Evolutionary conservation across 2,329 filamentous ascomycete genomes (phyloP).

Genomic region (Rosellinia necatrix): DNA sequence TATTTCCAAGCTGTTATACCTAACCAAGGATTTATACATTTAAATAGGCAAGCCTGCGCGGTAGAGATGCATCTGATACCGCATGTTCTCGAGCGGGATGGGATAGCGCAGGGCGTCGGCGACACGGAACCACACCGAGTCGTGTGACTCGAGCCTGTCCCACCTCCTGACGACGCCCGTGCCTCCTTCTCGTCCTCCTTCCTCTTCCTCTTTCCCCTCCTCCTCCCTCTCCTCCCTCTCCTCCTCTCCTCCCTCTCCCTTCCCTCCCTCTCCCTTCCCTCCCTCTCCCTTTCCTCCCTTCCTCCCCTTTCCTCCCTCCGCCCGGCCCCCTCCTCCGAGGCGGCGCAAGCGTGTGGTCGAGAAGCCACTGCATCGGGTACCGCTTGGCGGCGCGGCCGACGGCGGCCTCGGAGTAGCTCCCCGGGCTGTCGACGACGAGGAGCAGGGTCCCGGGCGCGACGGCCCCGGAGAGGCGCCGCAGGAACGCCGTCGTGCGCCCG

Average conservation of each 20-base stretch:
- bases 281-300: conserved; percentile 45
- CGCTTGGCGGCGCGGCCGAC: conserved; percentile 65
- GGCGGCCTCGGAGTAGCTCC: conserved; percentile 84
- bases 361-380: conserved; percentile 93
- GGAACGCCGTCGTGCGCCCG: conserved; percentile 74
- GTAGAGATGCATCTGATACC: conserved; percentile 90
- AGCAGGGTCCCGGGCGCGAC: conserved; percentile 67
- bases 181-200: conserved; percentile 25
- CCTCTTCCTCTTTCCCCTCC: conserved; percentile 44
- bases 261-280: conserved; percentile 39
- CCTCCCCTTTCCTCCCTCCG: not conserved
- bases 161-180: conserved; percentile 58
- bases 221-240: conserved; percentile 25
- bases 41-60: conserved; percentile 35
- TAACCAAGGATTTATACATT: too few species aligned
- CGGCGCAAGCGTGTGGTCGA: conserved; percentile 76
- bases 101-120: conserved; percentile 72
- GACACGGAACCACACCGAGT: conserved; percentile 85
- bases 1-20: too few species aligned
- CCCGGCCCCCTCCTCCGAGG: not conserved
- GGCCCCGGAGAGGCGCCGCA: conserved; percentile 68
- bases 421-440: conserved; percentile 89
- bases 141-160: conserved; percentile 75
- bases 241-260: too few species aligned
- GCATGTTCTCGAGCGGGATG: conserved; percentile 90